These are phyloP conservation scores for Prinsepia uniflora DNA, from an alignment of 306 rosid genomes.

Conservation along the genomic window DNA sequence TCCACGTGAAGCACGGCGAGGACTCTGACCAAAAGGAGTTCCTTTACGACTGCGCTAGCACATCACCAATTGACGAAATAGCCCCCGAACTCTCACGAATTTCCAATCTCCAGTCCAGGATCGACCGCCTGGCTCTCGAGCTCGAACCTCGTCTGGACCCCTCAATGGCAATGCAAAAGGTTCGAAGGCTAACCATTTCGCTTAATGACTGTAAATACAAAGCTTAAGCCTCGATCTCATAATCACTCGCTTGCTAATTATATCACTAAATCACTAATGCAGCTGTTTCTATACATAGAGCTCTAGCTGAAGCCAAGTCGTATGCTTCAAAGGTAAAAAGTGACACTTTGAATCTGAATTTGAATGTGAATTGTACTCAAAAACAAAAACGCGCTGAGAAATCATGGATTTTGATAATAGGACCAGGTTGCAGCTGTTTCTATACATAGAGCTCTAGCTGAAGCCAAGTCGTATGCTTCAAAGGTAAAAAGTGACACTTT, in stretches of 20 bases:
- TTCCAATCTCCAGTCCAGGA: constrained; percentile 24
- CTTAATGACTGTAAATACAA: background rate
- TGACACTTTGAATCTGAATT: too few species aligned
- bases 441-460: constrained; percentile 26
- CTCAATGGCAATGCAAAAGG: constrained; percentile 23
- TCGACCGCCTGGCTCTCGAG: constrained; percentile 15
- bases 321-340: constrained; percentile 19
- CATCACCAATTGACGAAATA: constrained; percentile 17
- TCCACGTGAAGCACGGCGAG: constrained; percentile 23
- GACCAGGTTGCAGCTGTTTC: constrained; percentile 21
- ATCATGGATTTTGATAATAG: constrained; percentile 7
- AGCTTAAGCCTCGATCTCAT: background rate
- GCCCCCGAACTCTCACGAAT: constrained; percentile 18
- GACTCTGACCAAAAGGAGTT: constrained; percentile 17
- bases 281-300: constrained; percentile 24
- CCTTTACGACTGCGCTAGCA: constrained; percentile 9
- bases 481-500: constrained; percentile 5
- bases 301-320: constrained; percentile 26
- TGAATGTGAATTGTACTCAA: background rate
- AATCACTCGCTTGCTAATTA: background rate
- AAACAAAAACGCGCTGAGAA: background rate
- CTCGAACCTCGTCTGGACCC: constrained; percentile 22
- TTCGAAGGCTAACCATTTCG: background rate
- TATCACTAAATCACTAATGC: background rate
- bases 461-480: constrained; percentile 24